Percentiles rank a stretch among this genome's conserved stretches.
These are phyloP conservation scores for Calocybe cyanea DNA, from an alignment of 768 basidiomycete genomes.

Conservation along the genomic window DNA sequence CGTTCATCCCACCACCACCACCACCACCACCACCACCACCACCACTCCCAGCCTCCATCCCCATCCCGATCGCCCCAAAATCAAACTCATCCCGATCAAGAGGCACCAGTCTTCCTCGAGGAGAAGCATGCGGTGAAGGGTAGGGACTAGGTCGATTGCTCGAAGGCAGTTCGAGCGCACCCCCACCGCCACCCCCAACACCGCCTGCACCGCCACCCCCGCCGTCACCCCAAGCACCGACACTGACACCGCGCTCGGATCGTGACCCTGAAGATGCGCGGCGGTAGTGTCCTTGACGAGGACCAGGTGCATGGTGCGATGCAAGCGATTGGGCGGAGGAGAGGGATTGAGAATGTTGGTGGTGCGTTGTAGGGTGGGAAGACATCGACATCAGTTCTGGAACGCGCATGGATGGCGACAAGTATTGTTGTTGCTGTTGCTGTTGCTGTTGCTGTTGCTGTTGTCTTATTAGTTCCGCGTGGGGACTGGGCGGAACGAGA, in stretches of 20 bases:
- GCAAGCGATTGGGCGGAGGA: slow-evolving; percentile 2
- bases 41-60: slow-evolving; percentile 5
- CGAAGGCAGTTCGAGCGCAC: slow-evolving; percentile 23
- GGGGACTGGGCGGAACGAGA: slow-evolving; percentile 19
- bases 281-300: slow-evolving; percentile 30
- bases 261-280: slow-evolving; percentile 40
- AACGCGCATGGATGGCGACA: slow-evolving; percentile 14
- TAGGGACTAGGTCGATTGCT: slow-evolving; percentile 54
- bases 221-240: slow-evolving; percentile 22
- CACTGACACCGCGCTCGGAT: slow-evolving; percentile 31
- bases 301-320: slow-evolving; percentile 1
- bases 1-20: background rate
- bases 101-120: slow-evolving; percentile 39
- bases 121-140: slow-evolving; percentile 65
- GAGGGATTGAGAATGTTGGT: slow-evolving; percentile 12
- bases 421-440: slow-evolving; percentile 22
- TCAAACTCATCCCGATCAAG: slow-evolving; percentile 37
- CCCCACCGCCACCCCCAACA: too few relatives aligned
- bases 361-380: slow-evolving; percentile 18
- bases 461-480: slow-evolving; percentile 19
- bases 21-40: background rate
- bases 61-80: slow-evolving; percentile 10
- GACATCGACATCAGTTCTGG: slow-evolving; percentile 11
- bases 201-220: too few relatives aligned
- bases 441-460: slow-evolving; percentile 23